A percentile compares a stretch with the other conserved stretches of the same genome.
These are phyloP conservation scores for Talaromyces borbonicus DNA, from an alignment of 495 filamentous ascomycete genomes.

Conservation along the genomic window DNA sequence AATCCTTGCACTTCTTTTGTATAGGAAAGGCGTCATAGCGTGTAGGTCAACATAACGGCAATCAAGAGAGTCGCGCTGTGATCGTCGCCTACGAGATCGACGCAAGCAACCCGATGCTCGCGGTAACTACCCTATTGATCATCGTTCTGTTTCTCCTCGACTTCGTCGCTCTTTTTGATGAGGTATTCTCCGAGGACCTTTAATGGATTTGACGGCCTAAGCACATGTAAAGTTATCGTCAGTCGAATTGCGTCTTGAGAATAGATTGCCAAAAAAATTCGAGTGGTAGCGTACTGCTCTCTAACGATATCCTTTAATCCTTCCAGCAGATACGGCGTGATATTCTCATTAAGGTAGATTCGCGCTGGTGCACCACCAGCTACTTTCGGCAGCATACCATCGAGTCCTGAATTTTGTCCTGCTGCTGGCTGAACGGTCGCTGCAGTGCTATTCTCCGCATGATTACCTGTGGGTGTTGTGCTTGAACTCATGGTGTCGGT, in stretches of 20 bases:
- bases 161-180: constrained; percentile 68
- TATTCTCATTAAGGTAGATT: constrained; percentile 80
- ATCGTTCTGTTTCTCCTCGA: constrained; percentile 32
- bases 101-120: background rate
- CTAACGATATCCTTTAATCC: constrained; percentile 84
- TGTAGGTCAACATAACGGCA: too few species aligned
- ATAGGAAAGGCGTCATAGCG: too few species aligned
- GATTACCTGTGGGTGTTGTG: constrained; percentile 24
- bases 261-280: background rate
- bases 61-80: too few species aligned
- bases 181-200: constrained; percentile 80
- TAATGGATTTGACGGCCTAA: constrained; percentile 69
- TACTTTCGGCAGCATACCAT: background rate
- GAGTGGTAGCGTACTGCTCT: constrained; percentile 67
- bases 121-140: background rate
- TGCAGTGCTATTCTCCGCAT: constrained; percentile 19
- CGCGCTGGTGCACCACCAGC: constrained; percentile 77
- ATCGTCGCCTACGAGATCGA: too few species aligned
- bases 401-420: background rate
- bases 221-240: constrained; percentile 2
- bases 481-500: constrained; percentile 39
- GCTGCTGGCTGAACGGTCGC: constrained; percentile 12
- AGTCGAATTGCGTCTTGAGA: background rate
- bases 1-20: too few species aligned
- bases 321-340: constrained; percentile 76